Evolutionary conservation across 2,329 filamentous ascomycete species (phyloP).

Genomic region (Ascochyta viciae-villosae): DNA sequence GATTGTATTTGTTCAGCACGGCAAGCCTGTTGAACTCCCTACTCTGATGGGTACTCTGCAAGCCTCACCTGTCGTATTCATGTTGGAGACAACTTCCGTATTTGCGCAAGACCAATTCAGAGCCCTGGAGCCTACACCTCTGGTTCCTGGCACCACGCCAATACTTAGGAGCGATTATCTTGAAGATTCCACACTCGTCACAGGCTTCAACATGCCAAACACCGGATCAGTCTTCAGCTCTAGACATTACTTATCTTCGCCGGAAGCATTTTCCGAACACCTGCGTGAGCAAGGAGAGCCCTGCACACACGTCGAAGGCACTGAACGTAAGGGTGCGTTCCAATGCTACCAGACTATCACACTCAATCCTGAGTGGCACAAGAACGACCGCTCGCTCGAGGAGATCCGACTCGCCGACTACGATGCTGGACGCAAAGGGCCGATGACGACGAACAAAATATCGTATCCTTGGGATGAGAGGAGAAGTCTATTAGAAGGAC

Average conservation of each 20-base stretch:
- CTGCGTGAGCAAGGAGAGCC: constrained; percentile 13
- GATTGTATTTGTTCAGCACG: constrained; percentile 23
- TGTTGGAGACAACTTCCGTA: not conserved
- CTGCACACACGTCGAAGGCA: constrained; percentile 6
- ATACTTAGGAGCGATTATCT: not conserved
- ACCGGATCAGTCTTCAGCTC: not conserved
- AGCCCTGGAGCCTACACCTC: not conserved
- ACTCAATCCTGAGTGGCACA: not conserved
- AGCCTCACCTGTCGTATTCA: constrained; percentile 1
- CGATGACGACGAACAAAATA: not conserved
- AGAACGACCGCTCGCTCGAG: constrained; percentile 23
- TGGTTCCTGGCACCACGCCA: not conserved
- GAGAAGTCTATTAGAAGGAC: not conserved
- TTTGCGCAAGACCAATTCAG: not conserved
- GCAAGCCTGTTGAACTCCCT: not conserved
- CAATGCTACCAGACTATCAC: constrained; percentile 25
- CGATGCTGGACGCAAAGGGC: constrained; percentile 7
- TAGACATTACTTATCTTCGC: not conserved
- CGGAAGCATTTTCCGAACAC: constrained; percentile 2
- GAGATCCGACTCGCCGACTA: constrained; percentile 25
- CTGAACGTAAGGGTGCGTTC: not conserved
- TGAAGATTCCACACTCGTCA: not conserved
- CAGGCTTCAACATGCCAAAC: not conserved
- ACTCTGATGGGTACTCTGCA: not conserved
- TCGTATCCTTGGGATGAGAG: not conserved